Conservation (phyloP, 2,329 filamentous ascomycete species). For the Talaromyces pinophilus region DNA sequence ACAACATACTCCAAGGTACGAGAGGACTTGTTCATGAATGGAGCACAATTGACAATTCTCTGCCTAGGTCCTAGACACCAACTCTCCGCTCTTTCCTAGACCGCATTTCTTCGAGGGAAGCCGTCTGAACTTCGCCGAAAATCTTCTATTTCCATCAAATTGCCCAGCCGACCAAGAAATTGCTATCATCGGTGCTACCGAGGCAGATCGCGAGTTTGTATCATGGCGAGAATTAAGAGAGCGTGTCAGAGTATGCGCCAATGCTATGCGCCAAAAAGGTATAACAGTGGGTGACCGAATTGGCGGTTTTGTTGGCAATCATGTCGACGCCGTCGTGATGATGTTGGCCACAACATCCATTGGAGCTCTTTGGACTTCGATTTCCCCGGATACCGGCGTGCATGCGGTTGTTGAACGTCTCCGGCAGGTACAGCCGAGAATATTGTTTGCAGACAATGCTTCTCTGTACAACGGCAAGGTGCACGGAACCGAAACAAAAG, state of each 20-base stretch:
- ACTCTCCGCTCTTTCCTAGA: constrained; percentile 77
- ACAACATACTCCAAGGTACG: constrained; percentile 52
- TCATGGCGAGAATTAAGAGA: constrained; percentile 82
- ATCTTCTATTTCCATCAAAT: constrained; percentile 75
- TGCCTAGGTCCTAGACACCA: constrained; percentile 64
- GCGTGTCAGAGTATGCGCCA: constrained; percentile 71
- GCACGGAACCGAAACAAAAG: constrained; percentile 78
- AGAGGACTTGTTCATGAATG: neutral
- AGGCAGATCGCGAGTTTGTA: constrained; percentile 64
- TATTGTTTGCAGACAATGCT: constrained; percentile 86
- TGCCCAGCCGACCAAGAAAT: constrained; percentile 59
- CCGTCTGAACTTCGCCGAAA: constrained; percentile 90
- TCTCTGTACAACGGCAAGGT: constrained; percentile 88
- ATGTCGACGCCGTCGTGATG: constrained; percentile 80
- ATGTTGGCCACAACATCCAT: constrained; percentile 82
- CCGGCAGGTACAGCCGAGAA: constrained; percentile 76
- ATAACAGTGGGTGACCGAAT: constrained; percentile 64
- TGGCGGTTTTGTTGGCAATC: constrained; percentile 81
- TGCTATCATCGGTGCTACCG: constrained; percentile 80
- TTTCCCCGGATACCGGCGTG: constrained; percentile 89
- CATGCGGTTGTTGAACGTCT: constrained; percentile 87
- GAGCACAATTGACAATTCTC: neutral
- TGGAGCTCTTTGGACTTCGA: constrained; percentile 89
- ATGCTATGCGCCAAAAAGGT: constrained; percentile 67
- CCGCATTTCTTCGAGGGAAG: constrained; percentile 81